Base-by-base conservation (phyloP, 805 yeast genomes). In the Hanseniaspora lindneri region DNA sequence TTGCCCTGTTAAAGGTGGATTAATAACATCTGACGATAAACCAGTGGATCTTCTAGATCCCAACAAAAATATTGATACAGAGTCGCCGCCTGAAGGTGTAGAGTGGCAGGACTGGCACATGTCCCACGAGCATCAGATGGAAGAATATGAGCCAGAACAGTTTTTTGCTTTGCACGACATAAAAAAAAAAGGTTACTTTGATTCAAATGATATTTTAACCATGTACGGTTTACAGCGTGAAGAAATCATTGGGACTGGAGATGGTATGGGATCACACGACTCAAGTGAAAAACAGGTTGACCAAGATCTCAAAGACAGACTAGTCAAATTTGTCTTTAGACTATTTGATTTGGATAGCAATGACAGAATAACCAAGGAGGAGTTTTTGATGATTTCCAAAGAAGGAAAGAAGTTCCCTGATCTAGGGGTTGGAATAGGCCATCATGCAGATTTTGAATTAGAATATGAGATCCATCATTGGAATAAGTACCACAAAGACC, bases 381-480 rank as follows among this genome's bases (percentile, higher is more conserved):
- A 86, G 60, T 89, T 87, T 79, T 56, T 76, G 39, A 66, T 65
- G 13, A 88, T 75, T 62, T 71, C 75, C 8, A 62, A 63, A 1
- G 65, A 62, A 11, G 94, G 94, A 8, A 80, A 82, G 1, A 75
- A 75, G 53, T 75, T 89, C 59, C 96, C 96, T 1, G 96, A 89
- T 63, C 77, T 88, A 61, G 94, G 95, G 8, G 78, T 80, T 51
- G 97, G 96, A 27, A 88, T 85, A 7, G 95, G 95, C 24, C 96
- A 88, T 60, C 96, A 88, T 66, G 80, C 87, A 30, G 95, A 85
- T 66, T 89, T 87, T 59, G 97, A 88, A 64, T 74, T 77, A 55
- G 96, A 88, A 61, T 89, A 88, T 61, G 96, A 89, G 62, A 79
- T 84, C 50, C 96, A 88, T 62, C 97, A 88, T 63, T 89, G 96